Conservation (phyloP, 225 moss, liverwort and hornwort species). For the Rhytidiadelphus loreus region DNA sequence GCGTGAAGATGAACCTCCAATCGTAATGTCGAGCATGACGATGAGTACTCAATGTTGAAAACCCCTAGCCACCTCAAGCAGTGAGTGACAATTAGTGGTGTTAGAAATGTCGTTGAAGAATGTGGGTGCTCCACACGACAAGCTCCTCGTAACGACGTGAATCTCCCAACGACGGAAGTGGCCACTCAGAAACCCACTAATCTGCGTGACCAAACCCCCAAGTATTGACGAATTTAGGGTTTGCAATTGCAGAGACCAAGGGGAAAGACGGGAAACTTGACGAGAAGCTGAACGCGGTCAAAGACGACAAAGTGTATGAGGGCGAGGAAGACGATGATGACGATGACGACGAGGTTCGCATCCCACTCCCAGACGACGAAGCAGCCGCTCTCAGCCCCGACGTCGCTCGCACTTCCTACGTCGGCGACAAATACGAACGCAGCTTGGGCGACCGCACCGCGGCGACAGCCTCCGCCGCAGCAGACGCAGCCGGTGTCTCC, state of each 20-base stretch:
- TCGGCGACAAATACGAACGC: constrained; percentile 23
- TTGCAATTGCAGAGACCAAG: constrained; percentile 23
- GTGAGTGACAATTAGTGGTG: neutral
- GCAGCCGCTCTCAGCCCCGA: constrained; percentile 13
- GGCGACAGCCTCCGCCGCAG: constrained; percentile 15
- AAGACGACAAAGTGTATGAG: constrained; percentile 6
- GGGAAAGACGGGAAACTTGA: constrained; percentile 15
- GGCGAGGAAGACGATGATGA: neutral
- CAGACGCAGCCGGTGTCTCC: neutral
- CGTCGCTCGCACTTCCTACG: constrained; percentile 7
- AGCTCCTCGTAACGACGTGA: neutral
- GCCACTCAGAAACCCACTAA: neutral
- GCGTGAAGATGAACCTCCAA: neutral
- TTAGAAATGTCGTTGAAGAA: neutral
- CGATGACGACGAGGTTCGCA: neutral
- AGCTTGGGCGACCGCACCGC: constrained; percentile 14
- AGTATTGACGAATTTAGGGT: neutral
- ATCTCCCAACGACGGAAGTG: neutral
- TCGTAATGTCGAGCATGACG: neutral
- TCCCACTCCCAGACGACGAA: constrained; percentile 16
- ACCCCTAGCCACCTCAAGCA: neutral
- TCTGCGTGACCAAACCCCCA: neutral
- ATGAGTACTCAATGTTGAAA: neutral
- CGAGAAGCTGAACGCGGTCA: constrained; percentile 8
- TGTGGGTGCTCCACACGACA: neutral